phyloP scores from a whole-genome alignment of 495 filamentous ascomycete genomes.

The Annulohypoxylon bovei region DNA sequence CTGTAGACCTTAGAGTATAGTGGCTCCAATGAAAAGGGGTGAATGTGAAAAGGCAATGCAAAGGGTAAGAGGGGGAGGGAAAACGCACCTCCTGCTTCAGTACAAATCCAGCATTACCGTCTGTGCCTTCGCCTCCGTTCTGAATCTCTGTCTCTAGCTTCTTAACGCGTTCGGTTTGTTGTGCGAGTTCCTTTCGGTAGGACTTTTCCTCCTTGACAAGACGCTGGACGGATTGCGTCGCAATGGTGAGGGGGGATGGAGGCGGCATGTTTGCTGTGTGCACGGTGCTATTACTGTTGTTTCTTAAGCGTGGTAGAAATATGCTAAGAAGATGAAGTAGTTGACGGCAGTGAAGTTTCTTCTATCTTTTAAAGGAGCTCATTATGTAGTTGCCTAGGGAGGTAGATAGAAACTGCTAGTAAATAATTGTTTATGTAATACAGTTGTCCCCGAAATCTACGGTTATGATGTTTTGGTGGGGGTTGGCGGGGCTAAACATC shows the following conservation, averaged over 20 bases:
- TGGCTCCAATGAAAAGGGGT: neutral
- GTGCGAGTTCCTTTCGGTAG: conserved; percentile 83
- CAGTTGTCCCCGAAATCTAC: conserved; percentile 8
- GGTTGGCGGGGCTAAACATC: conserved; percentile 47
- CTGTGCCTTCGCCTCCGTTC: conserved; percentile 52
- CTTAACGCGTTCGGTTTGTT: conserved; percentile 76
- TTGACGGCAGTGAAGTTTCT: neutral
- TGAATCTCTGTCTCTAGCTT: conserved; percentile 67
- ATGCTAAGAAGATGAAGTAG: neutral
- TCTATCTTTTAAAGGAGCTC: conserved; percentile 10
- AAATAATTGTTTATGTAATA: neutral
- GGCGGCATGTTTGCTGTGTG: conserved; percentile 67
- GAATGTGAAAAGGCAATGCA: neutral
- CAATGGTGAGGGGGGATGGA: conserved; percentile 75
- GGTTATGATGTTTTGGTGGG: conserved; percentile 46
- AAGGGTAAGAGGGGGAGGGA: neutral
- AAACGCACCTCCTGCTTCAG: conserved; percentile 84
- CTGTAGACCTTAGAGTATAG: neutral
- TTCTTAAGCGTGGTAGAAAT: neutral
- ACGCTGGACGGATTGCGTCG: conserved; percentile 77
- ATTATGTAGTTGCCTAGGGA: conserved; percentile 38
- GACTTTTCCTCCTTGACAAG: conserved; percentile 90
- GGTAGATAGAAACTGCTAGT: conserved; percentile 1
- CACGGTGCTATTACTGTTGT: neutral
- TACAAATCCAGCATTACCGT: conserved; percentile 74